These are phyloP conservation scores for Phytopythium ostracodes DNA, from an alignment of 352 stramenopile genomes.

Conservation along the genomic window DNA sequence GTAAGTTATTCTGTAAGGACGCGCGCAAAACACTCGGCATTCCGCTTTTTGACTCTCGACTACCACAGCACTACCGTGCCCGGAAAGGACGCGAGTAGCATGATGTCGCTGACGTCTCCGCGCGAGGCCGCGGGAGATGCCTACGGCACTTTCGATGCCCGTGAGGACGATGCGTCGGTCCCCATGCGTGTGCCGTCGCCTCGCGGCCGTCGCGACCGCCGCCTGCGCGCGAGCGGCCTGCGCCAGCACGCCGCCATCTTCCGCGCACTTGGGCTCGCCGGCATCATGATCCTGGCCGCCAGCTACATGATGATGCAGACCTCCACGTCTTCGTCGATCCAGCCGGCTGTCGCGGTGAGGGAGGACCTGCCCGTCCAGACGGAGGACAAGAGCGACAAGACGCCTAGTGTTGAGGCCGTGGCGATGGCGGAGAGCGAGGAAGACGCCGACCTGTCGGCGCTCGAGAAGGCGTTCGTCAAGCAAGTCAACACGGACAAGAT, in stretches of 20 bases:
- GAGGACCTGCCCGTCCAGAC: neutral
- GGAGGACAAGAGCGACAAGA: neutral
- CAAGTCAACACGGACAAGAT: constrained; percentile 15
- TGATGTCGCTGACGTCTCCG: constrained; percentile 6
- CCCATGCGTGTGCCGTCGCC: neutral
- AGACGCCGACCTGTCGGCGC: neutral
- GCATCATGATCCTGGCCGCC: constrained; percentile 6
- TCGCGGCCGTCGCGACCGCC: neutral
- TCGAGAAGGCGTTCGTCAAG: constrained; percentile 8
- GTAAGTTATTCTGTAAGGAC: too few species aligned
- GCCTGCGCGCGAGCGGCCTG: neutral
- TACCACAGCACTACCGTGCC: neutral
- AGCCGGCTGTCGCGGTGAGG: neutral
- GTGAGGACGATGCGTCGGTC: neutral
- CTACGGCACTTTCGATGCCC: constrained; percentile 9
- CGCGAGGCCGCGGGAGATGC: constrained; percentile 1
- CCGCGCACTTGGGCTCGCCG: constrained; percentile 2
- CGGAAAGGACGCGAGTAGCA: neutral
- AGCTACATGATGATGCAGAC: constrained; percentile 8
- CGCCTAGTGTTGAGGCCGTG: neutral
- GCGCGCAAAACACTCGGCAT: neutral
- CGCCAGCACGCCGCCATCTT: constrained; percentile 1
- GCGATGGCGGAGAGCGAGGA: neutral
- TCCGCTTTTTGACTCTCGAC: neutral
- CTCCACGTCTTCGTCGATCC: neutral